Evolutionary conservation across 1,284 basidiomycete genomes (phyloP).

Genomic region (Phellopilus nigrolimitatus): DNA sequence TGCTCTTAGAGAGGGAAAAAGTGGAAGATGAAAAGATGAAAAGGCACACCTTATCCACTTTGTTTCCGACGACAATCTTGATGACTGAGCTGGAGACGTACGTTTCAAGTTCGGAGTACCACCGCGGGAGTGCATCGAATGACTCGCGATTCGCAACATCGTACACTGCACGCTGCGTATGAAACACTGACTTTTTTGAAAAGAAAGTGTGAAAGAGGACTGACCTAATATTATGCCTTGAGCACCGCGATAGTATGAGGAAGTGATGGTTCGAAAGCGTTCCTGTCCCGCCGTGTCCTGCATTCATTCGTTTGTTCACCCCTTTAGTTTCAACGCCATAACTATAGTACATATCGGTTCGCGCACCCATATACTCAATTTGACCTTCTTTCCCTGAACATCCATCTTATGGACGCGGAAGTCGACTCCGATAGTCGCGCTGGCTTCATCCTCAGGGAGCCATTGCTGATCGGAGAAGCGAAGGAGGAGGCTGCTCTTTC

Average conservation of each 20-base stretch:
- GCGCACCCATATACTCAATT: conserved; percentile 77
- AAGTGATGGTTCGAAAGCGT: conserved; percentile 87
- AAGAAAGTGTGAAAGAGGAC: conserved; percentile 18
- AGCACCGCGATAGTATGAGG: conserved; percentile 88
- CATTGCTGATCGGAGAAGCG: conserved; percentile 97
- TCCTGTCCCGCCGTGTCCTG: conserved; percentile 92
- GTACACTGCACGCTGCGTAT: conserved; percentile 59
- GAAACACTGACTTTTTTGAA: background rate
- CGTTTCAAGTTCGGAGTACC: conserved; percentile 94
- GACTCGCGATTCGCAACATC: conserved; percentile 89
- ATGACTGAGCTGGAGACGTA: conserved; percentile 88
- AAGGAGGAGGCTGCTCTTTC: conserved; percentile 85
- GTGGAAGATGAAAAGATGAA: conserved; percentile 2
- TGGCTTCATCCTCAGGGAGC: conserved; percentile 90
- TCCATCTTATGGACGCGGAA: conserved; percentile 83
- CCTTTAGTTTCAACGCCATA: background rate
- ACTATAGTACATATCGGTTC: background rate
- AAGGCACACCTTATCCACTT: conserved; percentile 79
- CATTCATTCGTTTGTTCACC: background rate
- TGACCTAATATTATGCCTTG: conserved; percentile 89
- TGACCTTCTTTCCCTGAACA: conserved; percentile 72
- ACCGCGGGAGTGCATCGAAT: conserved; percentile 87
- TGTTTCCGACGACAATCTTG: conserved; percentile 94
- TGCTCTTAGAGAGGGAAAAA: background rate
- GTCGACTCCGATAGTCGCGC: conserved; percentile 90